These are phyloP conservation scores for Cladosporium cucumerinum DNA, from an alignment of 2,329 filamentous ascomycete genomes.

Conservation along the genomic window DNA sequence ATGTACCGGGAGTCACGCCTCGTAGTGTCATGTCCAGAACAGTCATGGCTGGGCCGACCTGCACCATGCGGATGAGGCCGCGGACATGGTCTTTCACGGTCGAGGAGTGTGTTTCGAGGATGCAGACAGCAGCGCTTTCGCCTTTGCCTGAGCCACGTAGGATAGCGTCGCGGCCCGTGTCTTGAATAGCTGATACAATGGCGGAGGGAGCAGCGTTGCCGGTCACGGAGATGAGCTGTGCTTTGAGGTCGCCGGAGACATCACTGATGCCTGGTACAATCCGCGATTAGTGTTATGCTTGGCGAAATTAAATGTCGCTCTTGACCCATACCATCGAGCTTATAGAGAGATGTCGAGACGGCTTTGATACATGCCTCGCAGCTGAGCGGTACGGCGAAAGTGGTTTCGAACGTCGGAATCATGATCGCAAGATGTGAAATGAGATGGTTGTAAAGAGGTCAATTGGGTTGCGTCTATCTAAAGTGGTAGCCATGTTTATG, in stretches of 20 bases:
- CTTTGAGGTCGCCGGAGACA: conserved; percentile 75
- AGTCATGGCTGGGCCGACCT: conserved; percentile 74
- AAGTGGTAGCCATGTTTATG: neutral
- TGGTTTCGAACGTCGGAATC: conserved; percentile 61
- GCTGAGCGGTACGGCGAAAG: conserved; percentile 91
- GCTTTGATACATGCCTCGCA: conserved; percentile 87
- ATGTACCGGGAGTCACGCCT: conserved; percentile 75
- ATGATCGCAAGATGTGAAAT: conserved; percentile 19
- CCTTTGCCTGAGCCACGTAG: conserved; percentile 81
- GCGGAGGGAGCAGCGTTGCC: conserved; percentile 88
- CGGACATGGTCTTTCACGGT: conserved; percentile 66
- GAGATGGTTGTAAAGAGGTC: neutral
- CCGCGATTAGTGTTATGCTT: neutral
- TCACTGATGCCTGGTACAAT: conserved; percentile 65
- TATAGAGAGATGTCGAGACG: conserved; percentile 73
- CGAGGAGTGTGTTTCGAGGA: conserved; percentile 77
- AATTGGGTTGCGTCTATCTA: conserved; percentile 9
- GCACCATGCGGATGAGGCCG: conserved; percentile 89
- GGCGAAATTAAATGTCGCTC: neutral
- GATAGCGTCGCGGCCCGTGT: conserved; percentile 89
- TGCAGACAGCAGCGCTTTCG: conserved; percentile 85
- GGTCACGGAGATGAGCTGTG: conserved; percentile 80
- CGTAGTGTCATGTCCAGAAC: conserved; percentile 83
- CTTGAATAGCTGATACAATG: conserved; percentile 84
- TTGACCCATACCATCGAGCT: conserved; percentile 58